Conservation (phyloP, 2,329 filamentous ascomycete species). For the Tympanopsis confertula region DNA sequence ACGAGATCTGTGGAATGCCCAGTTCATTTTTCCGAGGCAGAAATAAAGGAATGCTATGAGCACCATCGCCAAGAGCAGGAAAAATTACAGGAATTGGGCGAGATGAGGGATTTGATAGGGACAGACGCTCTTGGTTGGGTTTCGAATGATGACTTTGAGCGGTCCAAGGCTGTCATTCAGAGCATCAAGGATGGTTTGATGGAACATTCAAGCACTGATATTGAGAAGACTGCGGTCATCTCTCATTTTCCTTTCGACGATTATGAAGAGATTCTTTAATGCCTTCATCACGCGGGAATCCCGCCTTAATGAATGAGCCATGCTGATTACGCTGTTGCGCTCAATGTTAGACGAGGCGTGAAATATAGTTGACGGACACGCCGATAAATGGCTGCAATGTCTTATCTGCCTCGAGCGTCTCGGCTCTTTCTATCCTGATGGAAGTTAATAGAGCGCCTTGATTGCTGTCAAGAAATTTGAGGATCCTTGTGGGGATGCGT, state of each 20-base stretch:
- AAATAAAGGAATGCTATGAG: neutral
- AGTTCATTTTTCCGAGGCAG: neutral
- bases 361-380: no score
- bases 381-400: no score
- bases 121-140: neutral
- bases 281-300: no score
- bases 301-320: no score
- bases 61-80: neutral
- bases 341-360: no score
- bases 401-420: no score
- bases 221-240: slow-evolving; percentile 8
- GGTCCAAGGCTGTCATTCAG: neutral
- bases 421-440: no score
- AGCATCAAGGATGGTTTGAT: slow-evolving; percentile 10
- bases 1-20: neutral
- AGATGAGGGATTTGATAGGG: neutral
- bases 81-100: neutral
- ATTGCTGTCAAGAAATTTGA: no score
- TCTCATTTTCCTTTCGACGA: slow-evolving; percentile 11
- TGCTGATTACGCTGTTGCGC: no score
- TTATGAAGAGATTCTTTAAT: slow-evolving; percentile 9
- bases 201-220: slow-evolving; percentile 10
- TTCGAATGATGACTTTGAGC: neutral
- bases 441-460: no score
- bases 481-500: no score